Percentiles rank a stretch among this genome's conserved stretches.
Conservation (phyloP, 176 grass and related monocot genomes). For the Zizania latifolia region DNA sequence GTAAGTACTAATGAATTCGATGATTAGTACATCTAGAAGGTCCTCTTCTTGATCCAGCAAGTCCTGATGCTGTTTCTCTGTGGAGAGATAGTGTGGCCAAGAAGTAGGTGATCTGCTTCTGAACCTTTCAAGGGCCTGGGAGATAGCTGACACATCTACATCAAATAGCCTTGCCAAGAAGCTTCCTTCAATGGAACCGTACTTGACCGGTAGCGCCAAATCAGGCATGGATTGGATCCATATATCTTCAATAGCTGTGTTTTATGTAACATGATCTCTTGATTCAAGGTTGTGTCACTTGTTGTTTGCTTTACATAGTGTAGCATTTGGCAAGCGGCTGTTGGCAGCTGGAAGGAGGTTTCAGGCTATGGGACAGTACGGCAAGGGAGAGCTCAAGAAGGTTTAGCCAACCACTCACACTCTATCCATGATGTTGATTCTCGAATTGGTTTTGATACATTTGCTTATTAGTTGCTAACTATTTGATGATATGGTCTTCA, state of each 20-base stretch:
- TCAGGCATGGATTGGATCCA: slow-evolving; percentile 44
- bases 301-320: slow-evolving; percentile 44
- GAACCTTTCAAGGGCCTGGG: slow-evolving; percentile 73
- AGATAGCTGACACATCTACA: slow-evolving; percentile 54
- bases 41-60: not conserved
- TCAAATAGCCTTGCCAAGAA: slow-evolving; percentile 63
- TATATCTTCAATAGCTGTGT: not conserved
- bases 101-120: slow-evolving; percentile 69
- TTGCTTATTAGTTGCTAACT: not conserved
- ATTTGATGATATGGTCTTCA: not conserved
- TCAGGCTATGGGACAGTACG: slow-evolving; percentile 65
- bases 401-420: slow-evolving; percentile 31
- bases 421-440: not conserved
- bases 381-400: slow-evolving; percentile 64
- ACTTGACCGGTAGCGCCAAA: slow-evolving; percentile 58
- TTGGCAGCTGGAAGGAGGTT: slow-evolving; percentile 73
- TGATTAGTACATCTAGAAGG: not conserved
- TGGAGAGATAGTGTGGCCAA: slow-evolving; percentile 52
- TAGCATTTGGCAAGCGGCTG: slow-evolving; percentile 87
- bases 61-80: not conserved
- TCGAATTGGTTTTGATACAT: not conserved
- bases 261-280: not conserved
- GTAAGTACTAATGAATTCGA: slow-evolving; percentile 7
- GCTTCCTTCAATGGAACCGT: slow-evolving; percentile 55
- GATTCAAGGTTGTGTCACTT: slow-evolving; percentile 15